Conservation (phyloP, 345 rosid genomes). For the Eutrema yunnanense region DNA sequence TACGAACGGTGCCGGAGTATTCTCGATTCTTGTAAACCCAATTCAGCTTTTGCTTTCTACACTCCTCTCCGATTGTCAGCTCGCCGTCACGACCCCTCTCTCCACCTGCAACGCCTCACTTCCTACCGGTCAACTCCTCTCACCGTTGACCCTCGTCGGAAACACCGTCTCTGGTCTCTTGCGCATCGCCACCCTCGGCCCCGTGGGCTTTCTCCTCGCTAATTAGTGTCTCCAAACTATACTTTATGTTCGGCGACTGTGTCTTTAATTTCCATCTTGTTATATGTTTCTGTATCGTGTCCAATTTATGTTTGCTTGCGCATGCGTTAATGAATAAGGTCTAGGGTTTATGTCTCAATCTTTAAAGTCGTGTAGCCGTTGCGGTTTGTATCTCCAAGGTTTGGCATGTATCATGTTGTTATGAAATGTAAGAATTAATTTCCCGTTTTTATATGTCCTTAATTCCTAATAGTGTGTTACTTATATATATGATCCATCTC, state of each 20-base stretch:
- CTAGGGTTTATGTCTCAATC: slow-evolving; percentile 5
- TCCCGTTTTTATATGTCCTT: background rate
- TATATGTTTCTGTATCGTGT: slow-evolving; percentile 8
- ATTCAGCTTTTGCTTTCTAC: slow-evolving; percentile 35
- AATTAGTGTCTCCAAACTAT: background rate
- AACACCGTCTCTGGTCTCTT: slow-evolving; percentile 35
- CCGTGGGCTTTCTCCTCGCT: slow-evolving; percentile 41
- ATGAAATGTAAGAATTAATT: slow-evolving; percentile 1
- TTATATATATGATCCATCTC: background rate
- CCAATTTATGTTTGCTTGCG: slow-evolving; percentile 3
- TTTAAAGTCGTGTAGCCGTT: background rate
- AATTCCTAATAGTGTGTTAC: background rate
- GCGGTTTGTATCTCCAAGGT: background rate
- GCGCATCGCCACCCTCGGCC: slow-evolving; percentile 32
- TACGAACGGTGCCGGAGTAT: slow-evolving; percentile 37
- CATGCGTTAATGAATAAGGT: slow-evolving; percentile 17
- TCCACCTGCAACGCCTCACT: slow-evolving; percentile 45
- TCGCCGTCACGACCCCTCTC: slow-evolving; percentile 52
- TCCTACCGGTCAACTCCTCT: slow-evolving; percentile 40
- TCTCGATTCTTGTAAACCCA: slow-evolving; percentile 38
- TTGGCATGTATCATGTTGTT: background rate
- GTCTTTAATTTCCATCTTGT: background rate
- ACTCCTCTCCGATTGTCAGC: slow-evolving; percentile 34
- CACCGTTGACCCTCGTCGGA: slow-evolving; percentile 41
- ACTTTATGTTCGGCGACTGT: background rate